A percentile compares a stretch with the other conserved stretches of the same genome.
These are phyloP conservation scores for Wallacemonas sp. DNA, from an alignment of 208 protist genomes.

Conservation along the genomic window DNA sequence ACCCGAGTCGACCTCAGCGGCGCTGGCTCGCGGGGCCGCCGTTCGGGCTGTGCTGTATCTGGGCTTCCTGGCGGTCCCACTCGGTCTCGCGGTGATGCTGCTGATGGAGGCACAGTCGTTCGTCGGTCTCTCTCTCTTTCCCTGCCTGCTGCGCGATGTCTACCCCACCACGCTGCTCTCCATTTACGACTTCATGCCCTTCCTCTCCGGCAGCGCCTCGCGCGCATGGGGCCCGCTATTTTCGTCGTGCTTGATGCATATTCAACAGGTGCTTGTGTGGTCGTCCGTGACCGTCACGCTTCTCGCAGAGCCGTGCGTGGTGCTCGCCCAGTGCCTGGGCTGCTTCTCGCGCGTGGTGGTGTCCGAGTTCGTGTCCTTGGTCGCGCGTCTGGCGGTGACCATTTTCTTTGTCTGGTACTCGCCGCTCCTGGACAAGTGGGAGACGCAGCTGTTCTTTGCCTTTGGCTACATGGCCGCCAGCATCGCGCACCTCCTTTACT, in stretches of 20 bases:
- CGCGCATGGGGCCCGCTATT: not conserved
- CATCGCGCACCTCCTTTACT: conserved; percentile 48
- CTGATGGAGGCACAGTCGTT: conserved; percentile 23
- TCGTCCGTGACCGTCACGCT: conserved; percentile 45
- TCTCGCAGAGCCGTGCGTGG: conserved; percentile 62
- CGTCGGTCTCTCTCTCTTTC: conserved; percentile 9
- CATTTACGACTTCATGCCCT: conserved; percentile 9
- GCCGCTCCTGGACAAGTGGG: conserved; percentile 24
- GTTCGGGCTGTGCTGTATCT: conserved; percentile 1
- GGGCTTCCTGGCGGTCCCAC: conserved; percentile 7
- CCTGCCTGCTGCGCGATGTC: conserved; percentile 6
- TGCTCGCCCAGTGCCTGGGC: conserved; percentile 68
- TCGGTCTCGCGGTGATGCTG: conserved; percentile 13
- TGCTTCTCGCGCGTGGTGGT: conserved; percentile 63
- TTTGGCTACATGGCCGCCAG: conserved; percentile 61
- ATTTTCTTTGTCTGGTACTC: conserved; percentile 23
- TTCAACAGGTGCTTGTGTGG: conserved; percentile 62
- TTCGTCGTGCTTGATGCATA: not conserved
- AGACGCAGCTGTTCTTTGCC: conserved; percentile 57
- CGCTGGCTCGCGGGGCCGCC: not conserved
- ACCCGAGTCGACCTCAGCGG: too few species aligned
- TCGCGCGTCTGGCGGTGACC: conserved; percentile 49
- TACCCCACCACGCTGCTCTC: not conserved
- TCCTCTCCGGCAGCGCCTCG: not conserved
- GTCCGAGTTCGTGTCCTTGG: conserved; percentile 61